Conservation (phyloP, 106 monocot species). For the Dendrobium officinale region DNA sequence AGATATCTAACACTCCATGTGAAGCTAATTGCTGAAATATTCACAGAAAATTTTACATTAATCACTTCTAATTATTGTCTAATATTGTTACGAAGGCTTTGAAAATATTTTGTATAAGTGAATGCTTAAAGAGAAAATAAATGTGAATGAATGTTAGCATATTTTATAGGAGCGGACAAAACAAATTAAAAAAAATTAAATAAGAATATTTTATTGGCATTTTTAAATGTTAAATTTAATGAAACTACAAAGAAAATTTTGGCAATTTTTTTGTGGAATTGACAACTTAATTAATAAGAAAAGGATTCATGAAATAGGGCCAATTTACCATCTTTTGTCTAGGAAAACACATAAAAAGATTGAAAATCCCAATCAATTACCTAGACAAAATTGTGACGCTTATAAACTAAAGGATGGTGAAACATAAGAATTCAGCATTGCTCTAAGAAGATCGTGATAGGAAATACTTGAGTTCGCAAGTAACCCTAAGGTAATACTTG, state of each 20-base stretch:
- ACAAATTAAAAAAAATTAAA: no score
- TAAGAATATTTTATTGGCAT: no score
- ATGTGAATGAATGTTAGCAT: no score
- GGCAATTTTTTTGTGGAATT: neutral
- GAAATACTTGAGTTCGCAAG: no score
- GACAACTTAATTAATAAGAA: neutral
- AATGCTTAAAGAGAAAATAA: neutral
- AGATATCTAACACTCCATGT: conserved; percentile 84
- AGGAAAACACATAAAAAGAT: neutral
- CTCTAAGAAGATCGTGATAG: neutral
- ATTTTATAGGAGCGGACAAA: no score
- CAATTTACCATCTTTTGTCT: neutral
- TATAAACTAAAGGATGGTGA: neutral
- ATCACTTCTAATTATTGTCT: no score
- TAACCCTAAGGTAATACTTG: no score
- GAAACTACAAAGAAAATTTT: neutral
- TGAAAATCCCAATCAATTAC: neutral
- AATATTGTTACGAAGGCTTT: no score
- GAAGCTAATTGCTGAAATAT: conserved; percentile 81
- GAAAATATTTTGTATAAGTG: neutral
- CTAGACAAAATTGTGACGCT: neutral
- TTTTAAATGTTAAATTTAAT: no score
- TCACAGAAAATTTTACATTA: neutral
- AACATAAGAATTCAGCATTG: neutral
- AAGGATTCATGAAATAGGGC: neutral